phyloP scores from a whole-genome alignment of 371 early-diverging fungal genomes.

The Cokeromyces recurvatus region DNA sequence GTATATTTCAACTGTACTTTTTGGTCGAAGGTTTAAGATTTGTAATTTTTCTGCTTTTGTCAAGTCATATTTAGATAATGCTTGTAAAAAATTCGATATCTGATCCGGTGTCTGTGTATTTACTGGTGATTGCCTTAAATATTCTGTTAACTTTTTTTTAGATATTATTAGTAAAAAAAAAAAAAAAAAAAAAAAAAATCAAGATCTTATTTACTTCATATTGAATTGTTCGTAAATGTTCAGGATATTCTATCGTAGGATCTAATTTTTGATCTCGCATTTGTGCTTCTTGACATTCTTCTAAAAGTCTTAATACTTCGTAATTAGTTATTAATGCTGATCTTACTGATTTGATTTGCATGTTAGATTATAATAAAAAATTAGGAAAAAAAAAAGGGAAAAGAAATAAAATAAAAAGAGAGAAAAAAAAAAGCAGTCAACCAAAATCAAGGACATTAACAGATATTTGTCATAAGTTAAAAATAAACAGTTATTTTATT shows the following conservation, averaged over 20 bases:
- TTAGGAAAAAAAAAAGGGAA: no score
- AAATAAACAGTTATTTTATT: no score
- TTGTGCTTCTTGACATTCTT: slow-evolving; percentile 43
- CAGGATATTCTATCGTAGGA: slow-evolving; percentile 39
- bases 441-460: no score
- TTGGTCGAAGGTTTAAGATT: slow-evolving; percentile 57
- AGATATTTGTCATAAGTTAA: no score
- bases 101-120: slow-evolving; percentile 48
- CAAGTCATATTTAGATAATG: slow-evolving; percentile 34
- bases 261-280: slow-evolving; percentile 25
- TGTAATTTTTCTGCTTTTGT: slow-evolving; percentile 63
- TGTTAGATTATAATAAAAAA: no score
- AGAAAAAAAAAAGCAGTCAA: not conserved
- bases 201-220: no score
- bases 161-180: not conserved
- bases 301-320: slow-evolving; percentile 52
- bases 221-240: slow-evolving; percentile 56
- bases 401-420: not conserved
- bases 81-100: slow-evolving; percentile 29
- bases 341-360: slow-evolving; percentile 52
- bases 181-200: no score
- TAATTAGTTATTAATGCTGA: slow-evolving; percentile 59
- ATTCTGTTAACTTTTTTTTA: slow-evolving; percentile 39
- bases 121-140: slow-evolving; percentile 43
- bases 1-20: slow-evolving; percentile 55